phyloP scores from a whole-genome alignment of 768 basidiomycete genomes.

The Tulasnella sp. region DNA sequence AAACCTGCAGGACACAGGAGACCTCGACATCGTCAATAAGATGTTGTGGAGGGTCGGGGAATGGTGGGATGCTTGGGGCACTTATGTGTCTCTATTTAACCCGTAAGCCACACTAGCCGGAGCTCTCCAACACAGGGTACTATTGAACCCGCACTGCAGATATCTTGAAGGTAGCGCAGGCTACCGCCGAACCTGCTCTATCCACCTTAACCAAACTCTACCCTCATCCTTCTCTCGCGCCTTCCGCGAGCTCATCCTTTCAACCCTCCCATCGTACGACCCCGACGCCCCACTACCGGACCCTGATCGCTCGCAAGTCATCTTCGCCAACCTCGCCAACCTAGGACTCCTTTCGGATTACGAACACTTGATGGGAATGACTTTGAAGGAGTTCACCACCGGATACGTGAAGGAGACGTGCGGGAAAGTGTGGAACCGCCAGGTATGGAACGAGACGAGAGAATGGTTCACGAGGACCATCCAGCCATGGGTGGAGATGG shows the following conservation, averaged over 20 bases:
- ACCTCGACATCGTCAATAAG: conserved; percentile 38
- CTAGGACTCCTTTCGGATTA: conserved; percentile 74
- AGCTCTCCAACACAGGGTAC: background rate
- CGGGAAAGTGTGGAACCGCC: conserved; percentile 54
- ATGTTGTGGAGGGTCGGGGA: conserved; percentile 50
- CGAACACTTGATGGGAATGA: conserved; percentile 53
- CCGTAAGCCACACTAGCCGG: conserved; percentile 33
- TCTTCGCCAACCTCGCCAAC: conserved; percentile 48
- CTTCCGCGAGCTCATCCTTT: conserved; percentile 68
- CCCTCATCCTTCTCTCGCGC: conserved; percentile 20
- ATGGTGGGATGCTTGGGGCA: conserved; percentile 71
- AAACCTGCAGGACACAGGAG: conserved; percentile 28
- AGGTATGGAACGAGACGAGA: conserved; percentile 48
- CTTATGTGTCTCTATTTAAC: conserved; percentile 30
- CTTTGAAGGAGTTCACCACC: conserved; percentile 22
- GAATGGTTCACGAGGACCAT: conserved; percentile 72
- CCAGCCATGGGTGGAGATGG: conserved; percentile 74
- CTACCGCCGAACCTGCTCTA: conserved; percentile 4
- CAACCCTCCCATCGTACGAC: conserved; percentile 43
- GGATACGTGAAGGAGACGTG: conserved; percentile 58
- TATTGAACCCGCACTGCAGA: background rate
- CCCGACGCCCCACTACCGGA: conserved; percentile 51
- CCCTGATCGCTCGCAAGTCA: conserved; percentile 51
- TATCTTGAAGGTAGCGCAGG: conserved; percentile 8
- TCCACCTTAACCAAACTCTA: conserved; percentile 7